phyloP scores from a whole-genome alignment of 1,284 basidiomycete species.

The Puccinia horiana region DNA sequence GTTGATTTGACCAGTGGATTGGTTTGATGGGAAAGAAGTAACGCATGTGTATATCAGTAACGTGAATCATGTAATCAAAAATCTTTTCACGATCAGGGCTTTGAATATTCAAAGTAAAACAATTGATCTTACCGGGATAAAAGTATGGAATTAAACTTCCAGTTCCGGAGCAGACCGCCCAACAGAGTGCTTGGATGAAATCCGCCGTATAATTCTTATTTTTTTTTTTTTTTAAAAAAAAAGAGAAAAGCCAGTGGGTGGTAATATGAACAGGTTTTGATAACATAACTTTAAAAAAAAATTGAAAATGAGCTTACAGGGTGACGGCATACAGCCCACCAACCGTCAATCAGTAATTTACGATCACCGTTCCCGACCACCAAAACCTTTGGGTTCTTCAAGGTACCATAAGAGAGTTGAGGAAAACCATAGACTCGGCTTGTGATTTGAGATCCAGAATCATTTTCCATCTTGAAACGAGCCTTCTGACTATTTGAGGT shows the following conservation, averaged over 20 bases:
- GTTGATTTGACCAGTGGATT: background rate
- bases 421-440: conserved; percentile 83
- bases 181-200: conserved; percentile 68
- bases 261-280: background rate
- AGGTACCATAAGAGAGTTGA: conserved; percentile 80
- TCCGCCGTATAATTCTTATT: conserved; percentile 66
- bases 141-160: conserved; percentile 89
- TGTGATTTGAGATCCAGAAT: conserved; percentile 73
- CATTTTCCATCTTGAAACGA: conserved; percentile 94
- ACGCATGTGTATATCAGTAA: background rate
- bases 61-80: background rate
- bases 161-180: conserved; percentile 83
- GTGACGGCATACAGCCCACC: conserved; percentile 88
- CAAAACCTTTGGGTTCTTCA: conserved; percentile 86
- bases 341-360: conserved; percentile 78
- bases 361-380: conserved; percentile 75
- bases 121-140: conserved; percentile 71
- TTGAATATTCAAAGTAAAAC: conserved; percentile 80
- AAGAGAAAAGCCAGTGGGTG: background rate
- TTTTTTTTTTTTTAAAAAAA: conserved; percentile 62
- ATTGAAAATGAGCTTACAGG: conserved; percentile 64
- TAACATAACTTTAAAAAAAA: background rate
- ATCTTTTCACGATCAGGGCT: background rate
- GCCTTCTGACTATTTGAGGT: conserved; percentile 96
- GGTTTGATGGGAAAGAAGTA: background rate